phyloP scores from a whole-genome alignment of 164 flowering plant genomes.

The Macadamia tetraphylla region DNA sequence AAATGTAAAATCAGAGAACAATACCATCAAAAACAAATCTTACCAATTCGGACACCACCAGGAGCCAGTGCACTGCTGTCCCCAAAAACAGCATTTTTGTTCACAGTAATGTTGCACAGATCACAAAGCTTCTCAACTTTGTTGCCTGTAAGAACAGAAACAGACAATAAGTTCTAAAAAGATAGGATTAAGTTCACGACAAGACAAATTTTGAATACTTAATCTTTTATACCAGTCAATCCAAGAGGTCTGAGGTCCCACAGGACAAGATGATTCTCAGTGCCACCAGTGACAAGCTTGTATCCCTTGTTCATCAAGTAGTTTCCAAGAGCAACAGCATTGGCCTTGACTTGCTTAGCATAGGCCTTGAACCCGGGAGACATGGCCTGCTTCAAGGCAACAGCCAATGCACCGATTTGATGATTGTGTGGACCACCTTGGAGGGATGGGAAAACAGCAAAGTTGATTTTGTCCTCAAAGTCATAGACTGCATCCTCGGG shows the following conservation, averaged over 20 bases:
- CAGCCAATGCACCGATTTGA: slow-evolving; percentile 98
- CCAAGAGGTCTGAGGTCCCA: slow-evolving; percentile 99
- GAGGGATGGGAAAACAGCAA: slow-evolving; percentile 95
- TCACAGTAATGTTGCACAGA: slow-evolving; percentile 83
- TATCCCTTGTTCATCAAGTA: slow-evolving; percentile 89
- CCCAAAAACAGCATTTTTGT: slow-evolving; percentile 98
- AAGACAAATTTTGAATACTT: not conserved
- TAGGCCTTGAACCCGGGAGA: slow-evolving; percentile 92
- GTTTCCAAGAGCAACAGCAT: slow-evolving; percentile 96
- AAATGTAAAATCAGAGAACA: not conserved
- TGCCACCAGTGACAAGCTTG: slow-evolving; percentile 90
- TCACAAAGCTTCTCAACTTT: slow-evolving; percentile 98
- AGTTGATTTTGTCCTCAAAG: slow-evolving; percentile 93
- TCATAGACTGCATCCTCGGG: slow-evolving; percentile 93
- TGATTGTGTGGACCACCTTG: slow-evolving; percentile 99
- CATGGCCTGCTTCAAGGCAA: slow-evolving; percentile 83
- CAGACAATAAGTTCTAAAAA: not conserved
- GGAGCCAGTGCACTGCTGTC: slow-evolving; percentile 99
- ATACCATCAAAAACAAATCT: slow-evolving; percentile 4
- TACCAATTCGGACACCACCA: slow-evolving; percentile 97
- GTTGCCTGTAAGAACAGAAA: slow-evolving; percentile 50
- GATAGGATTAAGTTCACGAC: not conserved
- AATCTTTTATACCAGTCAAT: slow-evolving; percentile 62
- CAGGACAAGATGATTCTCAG: slow-evolving; percentile 97
- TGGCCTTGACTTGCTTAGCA: slow-evolving; percentile 97